Evolutionary conservation across 257 asterid species (phyloP).

Genomic region (Solanum appendiculatum): DNA sequence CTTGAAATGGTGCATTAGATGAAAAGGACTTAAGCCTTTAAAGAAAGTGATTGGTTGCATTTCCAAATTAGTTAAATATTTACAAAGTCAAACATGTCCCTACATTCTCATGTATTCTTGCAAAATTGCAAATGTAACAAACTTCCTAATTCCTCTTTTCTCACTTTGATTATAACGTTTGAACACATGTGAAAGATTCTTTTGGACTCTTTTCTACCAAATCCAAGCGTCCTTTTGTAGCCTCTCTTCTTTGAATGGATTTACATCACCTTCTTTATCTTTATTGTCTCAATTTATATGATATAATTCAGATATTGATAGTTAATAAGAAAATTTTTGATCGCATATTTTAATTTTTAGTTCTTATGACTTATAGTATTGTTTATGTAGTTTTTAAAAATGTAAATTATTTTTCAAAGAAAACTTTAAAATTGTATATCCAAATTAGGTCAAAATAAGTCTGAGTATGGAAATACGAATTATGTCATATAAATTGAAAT

Average conservation of each 20-base stretch:
- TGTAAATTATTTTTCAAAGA: not conserved
- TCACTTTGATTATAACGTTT: not conserved
- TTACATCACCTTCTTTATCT: not conserved
- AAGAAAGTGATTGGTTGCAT: constrained; percentile 63
- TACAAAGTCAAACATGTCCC: constrained; percentile 5
- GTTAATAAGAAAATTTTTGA: no score
- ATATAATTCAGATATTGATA: no score
- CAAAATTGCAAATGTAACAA: not conserved
- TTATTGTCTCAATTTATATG: no score
- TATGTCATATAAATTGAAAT: not conserved
- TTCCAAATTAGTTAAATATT: constrained; percentile 22
- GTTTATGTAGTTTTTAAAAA: no score
- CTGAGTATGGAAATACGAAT: not conserved
- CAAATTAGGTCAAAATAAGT: no score
- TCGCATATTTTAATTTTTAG: not conserved
- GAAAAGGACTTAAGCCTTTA: constrained; percentile 6
- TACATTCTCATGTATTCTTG: not conserved
- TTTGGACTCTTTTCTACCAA: constrained; percentile 19
- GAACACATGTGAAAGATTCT: not conserved
- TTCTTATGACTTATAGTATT: not conserved
- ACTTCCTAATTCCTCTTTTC: constrained; percentile 1
- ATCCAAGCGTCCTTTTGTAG: constrained; percentile 28
- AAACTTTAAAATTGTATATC: no score
- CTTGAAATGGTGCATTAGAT: constrained; percentile 28
- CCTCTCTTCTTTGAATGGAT: not conserved